Base-by-base conservation (phyloP, 495 filamentous ascomycete species). In the Aspergillus taichungensis region DNA sequence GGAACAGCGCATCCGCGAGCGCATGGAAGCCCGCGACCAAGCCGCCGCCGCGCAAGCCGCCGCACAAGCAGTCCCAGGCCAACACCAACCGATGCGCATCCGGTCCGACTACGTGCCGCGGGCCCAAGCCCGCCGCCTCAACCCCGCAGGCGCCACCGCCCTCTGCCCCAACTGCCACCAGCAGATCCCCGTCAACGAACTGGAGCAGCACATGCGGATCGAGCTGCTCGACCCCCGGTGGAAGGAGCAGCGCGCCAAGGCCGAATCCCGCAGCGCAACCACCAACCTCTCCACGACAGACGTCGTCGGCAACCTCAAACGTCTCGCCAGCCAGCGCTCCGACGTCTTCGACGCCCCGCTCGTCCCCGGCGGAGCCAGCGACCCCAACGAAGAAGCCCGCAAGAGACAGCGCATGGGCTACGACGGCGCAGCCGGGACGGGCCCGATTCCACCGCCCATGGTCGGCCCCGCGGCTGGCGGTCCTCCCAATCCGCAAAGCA, bases 101-200 rank as follows among this genome's bases (percentile, higher is more conserved):
- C 84, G 88, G 54, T 84, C 83, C 46, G 88, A 95, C 58, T 94
- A 95, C 61, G 84, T 94, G 0, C 88, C 89, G 0, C 81, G 87
- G 6, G 91, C 90, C 8, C 81, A 84, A 45, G 80, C 83, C 34
- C 75, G 83, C 63, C 69, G 74, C 14, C 59, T 63, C 51, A 81
- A 78, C 63, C 74, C 77, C 50, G 72, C 79, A 32, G 73, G 76
- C 24, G 72, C 77, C 37, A 87, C 80, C 56, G 86, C 84, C 2
- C 65, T 94, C 40, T 98, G 92, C 64, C 94, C 92, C 8, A 96
- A 96, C 65, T 98, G 94, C 68, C 82, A 86, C 47, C 86, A 94
- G 62, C 82, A 85, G 48, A 87, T 96, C 31, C 87, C 88, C 6
- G 76, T 83, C 52, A 77, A 82, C 53, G 92, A 97, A 63, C 72